These are phyloP conservation scores for Diaporthe ampelina DNA, from an alignment of 2,329 filamentous ascomycete species.

Conservation along the genomic window DNA sequence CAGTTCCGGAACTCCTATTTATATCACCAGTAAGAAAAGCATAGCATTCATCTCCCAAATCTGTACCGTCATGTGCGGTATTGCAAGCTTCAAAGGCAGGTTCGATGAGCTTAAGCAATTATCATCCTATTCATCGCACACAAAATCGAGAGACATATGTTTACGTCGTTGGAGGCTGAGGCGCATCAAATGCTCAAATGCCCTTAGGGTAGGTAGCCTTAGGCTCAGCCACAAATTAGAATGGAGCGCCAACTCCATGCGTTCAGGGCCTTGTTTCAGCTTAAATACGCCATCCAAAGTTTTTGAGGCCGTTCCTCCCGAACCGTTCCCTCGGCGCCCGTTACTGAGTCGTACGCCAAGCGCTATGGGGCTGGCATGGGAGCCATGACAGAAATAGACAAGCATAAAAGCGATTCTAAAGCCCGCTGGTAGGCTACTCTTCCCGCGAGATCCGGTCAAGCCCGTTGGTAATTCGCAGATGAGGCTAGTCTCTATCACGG, in stretches of 20 bases:
- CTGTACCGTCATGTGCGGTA: not conserved
- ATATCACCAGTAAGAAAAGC: not conserved
- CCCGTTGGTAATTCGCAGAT: not conserved
- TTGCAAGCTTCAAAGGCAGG: not conserved
- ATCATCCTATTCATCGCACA: not conserved
- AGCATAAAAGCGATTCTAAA: not conserved
- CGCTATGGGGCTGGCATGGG: not conserved
- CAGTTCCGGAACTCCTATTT: not conserved
- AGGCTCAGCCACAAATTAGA: not conserved
- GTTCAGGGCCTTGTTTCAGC: slow-evolving; percentile 20
- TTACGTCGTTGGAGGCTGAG: not conserved
- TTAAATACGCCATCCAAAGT: not conserved
- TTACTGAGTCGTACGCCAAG: slow-evolving; percentile 29
- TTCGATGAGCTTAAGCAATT: not conserved
- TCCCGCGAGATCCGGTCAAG: not conserved
- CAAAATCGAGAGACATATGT: no score
- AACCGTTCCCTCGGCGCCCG: slow-evolving; percentile 12
- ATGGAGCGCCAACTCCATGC: not conserved
- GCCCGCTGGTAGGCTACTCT: not conserved
- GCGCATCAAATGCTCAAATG: not conserved
- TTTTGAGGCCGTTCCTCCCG: not conserved
- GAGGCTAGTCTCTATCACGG: not conserved
- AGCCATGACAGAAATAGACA: slow-evolving; percentile 18
- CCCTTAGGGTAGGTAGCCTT: no score
- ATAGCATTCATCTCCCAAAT: not conserved